Base-by-base conservation (phyloP, 2,329 filamentous ascomycete genomes). In the Cladosporium sp. region DNA sequence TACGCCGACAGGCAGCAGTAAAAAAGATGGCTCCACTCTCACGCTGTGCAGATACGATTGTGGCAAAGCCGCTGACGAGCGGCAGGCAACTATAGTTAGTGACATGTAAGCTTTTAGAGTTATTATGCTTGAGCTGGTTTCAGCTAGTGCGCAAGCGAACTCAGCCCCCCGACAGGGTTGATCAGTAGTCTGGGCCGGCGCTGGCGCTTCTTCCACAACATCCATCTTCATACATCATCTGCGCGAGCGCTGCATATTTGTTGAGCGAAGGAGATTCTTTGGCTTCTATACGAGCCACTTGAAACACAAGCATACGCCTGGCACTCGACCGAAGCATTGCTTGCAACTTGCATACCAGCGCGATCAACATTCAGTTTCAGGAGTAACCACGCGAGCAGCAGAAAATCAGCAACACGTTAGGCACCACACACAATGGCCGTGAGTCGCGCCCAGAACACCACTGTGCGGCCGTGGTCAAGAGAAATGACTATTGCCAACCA, bases 331-430 rank as follows among this genome's bases (percentile, higher is more conserved):
- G 51, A 34, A 37, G 36, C 51, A 36, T 54, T 42, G 37, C 39
- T 54, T 39, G 36, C 7, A 20, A 30, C 51, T 54, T 43, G 51
- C 39, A 54, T 54, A 54, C 38, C 51, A 54, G 38, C 12, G 22
- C 17, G 9, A 38, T n/a, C 37, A 39, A 43, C 51, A 43, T 14
- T n/a, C 22, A 39, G n/a, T 30, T 54, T 54, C 51, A 54, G 51
- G 51, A 54, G 51, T 54, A 54, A 43, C 20, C 38, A 54, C 38
- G 25, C 37, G n/a, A 20, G 8, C 15, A 4, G 15, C 25, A 34
- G 37, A 28, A 15, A 20, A 20, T 34, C 17, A 54, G 8, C 34
- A 47, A 15, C 22, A 30, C 22, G 8, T 37, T 36, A 37, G 28
- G 17, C 38, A 34, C 20, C 40, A 39, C 39, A 15, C 11, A 47